Base-by-base conservation (phyloP, 345 rosid species). In the Arabis hirsuta region DNA sequence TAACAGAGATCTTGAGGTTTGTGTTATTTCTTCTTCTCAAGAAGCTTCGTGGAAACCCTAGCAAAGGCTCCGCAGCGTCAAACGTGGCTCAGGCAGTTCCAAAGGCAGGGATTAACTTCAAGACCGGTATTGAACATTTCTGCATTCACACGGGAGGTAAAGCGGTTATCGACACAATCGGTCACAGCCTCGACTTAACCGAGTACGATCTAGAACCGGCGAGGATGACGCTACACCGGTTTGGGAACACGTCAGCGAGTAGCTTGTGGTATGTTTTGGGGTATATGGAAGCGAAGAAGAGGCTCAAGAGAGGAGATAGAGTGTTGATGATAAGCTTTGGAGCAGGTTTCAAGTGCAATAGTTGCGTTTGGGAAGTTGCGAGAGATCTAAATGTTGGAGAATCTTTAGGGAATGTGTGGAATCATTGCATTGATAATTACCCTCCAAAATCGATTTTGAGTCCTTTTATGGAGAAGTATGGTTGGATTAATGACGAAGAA, bases 81-180 rank as follows among this genome's bases (percentile, higher is more conserved):
- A 73, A 57, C 65, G 34, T 61, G 12, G 20, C 47, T 44, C 58
- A 44, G 44, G 79, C 69, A 29, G 60, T 59, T 22, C 52, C 34
- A 19, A 71, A 67, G 54, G 74, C 71, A 52, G 78, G 63, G 43
- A 68, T 92, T 29, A 88, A 92, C 72, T 80, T 92, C 55, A 86
- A 80, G 44, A 42, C 88, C 2, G 92, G 96, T 6, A 77, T 92
- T 0, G 91, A 92, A 24, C 96, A 90, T 45, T 90, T 92, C 67
- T 92, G 98, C 42, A 81, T 90, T 24, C 96, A 92, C 80, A 88
- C 96, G 0, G 98, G 96, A 0, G 96, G 98, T 13, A 90, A 84
- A 79, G 96, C 98, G 0, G 96, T 90, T 52, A 90, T 92, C 12
- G 92, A 92, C 48, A 94, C 82, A 10, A 80, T 87, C 3, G 96